These are phyloP conservation scores for Stylosanthes scabra DNA, from an alignment of 331 rosid genomes.

Conservation along the genomic window DNA sequence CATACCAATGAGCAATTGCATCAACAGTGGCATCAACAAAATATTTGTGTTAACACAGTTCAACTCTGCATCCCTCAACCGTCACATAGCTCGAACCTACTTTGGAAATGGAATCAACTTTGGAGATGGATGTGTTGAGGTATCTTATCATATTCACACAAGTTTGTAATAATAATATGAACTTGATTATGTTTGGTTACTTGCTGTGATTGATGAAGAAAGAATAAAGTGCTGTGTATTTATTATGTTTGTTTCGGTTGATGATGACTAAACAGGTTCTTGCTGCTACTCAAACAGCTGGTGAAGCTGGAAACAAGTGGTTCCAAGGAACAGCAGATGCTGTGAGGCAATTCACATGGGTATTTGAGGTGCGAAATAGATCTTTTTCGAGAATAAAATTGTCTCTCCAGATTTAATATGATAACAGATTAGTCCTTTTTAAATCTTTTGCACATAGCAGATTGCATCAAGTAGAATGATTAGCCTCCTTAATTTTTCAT, in stretches of 20 bases:
- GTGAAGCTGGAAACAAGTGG: constrained; percentile 88
- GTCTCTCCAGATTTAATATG: too few species aligned
- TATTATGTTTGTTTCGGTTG: too few species aligned
- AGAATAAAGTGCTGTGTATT: neutral
- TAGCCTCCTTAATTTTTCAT: neutral
- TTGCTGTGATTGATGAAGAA: constrained; percentile 34
- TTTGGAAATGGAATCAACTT: constrained; percentile 90
- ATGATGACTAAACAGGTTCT: constrained; percentile 64
- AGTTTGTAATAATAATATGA: neutral
- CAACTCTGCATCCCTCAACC: constrained; percentile 89
- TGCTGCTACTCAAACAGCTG: constrained; percentile 90
- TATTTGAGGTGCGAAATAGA: constrained; percentile 64
- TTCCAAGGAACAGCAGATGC: constrained; percentile 95
- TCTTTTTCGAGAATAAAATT: neutral
- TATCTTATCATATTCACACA: constrained; percentile 43
- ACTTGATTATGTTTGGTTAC: constrained; percentile 1
- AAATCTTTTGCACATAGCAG: neutral
- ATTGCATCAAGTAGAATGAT: constrained; percentile 45
- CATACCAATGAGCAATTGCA: constrained; percentile 99
- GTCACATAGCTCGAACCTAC: constrained; percentile 92
- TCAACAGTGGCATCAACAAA: constrained; percentile 88
- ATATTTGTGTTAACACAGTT: constrained; percentile 86
- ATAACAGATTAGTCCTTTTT: too few species aligned
- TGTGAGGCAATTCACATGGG: constrained; percentile 88
- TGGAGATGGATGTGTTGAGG: constrained; percentile 98